Evolutionary conservation across 2,329 filamentous ascomycete genomes (phyloP).

Genomic region (Pestalotiopsis sp.): DNA sequence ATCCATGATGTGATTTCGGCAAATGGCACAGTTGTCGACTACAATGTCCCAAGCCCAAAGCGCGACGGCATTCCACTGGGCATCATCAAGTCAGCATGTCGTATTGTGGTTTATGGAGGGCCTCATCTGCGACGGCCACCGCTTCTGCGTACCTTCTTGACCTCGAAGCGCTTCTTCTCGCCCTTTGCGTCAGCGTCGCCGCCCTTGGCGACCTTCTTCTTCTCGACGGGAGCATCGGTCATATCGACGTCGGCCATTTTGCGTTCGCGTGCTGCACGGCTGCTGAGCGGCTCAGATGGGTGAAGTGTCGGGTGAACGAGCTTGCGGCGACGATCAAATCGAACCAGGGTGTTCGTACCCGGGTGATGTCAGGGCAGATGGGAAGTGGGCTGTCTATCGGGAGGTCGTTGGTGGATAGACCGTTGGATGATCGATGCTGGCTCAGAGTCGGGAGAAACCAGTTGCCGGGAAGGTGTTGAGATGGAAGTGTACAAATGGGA

Average conservation of each 20-base stretch:
- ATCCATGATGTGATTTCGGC: constrained; percentile 99
- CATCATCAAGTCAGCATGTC: constrained; percentile 16
- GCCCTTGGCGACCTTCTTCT: constrained; percentile 46
- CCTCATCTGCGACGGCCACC: not conserved
- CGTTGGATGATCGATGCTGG: constrained; percentile 4
- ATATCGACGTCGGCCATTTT: constrained; percentile 95
- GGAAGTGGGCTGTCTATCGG: not conserved
- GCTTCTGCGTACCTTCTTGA: constrained; percentile 81
- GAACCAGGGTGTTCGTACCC: no score
- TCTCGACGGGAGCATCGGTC: constrained; percentile 74
- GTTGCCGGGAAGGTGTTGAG: no score
- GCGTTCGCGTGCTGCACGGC: not conserved
- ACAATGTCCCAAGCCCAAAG: constrained; percentile 99
- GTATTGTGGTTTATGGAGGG: not conserved
- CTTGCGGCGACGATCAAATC: no score
- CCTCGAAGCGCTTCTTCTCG: constrained; percentile 96
- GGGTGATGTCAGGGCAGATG: constrained; percentile 2
- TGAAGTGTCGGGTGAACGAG: no score
- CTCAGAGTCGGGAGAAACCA: no score
- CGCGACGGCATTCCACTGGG: constrained; percentile 95
- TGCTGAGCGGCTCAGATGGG: not conserved
- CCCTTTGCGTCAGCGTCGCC: constrained; percentile 51
- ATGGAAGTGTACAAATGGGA: no score
- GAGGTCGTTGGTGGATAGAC: not conserved
- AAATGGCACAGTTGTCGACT: constrained; percentile 99